Evolutionary conservation across 1,139 yeast genomes (phyloP).

Genomic region (Eremothecium cymbalariae): DNA sequence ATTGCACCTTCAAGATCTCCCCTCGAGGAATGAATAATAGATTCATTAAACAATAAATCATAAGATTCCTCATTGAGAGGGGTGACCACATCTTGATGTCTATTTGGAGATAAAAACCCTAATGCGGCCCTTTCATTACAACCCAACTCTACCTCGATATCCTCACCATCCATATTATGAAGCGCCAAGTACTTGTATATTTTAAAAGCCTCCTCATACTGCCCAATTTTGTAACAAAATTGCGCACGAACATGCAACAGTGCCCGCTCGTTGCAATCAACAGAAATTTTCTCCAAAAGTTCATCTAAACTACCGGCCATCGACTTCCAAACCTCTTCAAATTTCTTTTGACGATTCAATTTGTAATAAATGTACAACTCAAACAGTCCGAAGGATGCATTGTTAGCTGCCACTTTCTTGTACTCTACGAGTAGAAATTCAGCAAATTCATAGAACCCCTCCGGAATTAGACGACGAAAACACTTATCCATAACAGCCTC

Average conservation of each 20-base stretch:
- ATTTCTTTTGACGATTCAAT: constrained; percentile 40
- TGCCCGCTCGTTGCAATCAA: constrained; percentile 36
- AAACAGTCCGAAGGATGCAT: constrained; percentile 42
- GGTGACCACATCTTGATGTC: constrained; percentile 21
- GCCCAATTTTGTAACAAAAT: constrained; percentile 61
- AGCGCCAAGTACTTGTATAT: constrained; percentile 46
- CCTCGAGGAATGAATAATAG: constrained; percentile 38
- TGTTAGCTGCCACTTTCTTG: constrained; percentile 33
- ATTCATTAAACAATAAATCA: constrained; percentile 60
- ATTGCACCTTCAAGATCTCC: constrained; percentile 41
- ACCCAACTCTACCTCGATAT: constrained; percentile 48
- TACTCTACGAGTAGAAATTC: constrained; percentile 40
- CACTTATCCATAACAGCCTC: constrained; percentile 41
- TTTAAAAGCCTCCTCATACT: constrained; percentile 44
- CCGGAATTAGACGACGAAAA: constrained; percentile 61
- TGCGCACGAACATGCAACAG: constrained; percentile 77
- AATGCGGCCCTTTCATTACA: constrained; percentile 31
- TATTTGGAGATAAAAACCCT: constrained; percentile 12
- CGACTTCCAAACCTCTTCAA: constrained; percentile 37
- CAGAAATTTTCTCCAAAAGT: constrained; percentile 11
- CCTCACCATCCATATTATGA: constrained; percentile 18
- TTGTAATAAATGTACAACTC: constrained; percentile 67
- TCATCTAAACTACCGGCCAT: constrained; percentile 23
- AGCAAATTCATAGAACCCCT: constrained; percentile 61
- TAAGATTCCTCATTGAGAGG: constrained; percentile 35